These are phyloP conservation scores for Neckera pumila DNA, from an alignment of 225 moss, liverwort and hornwort genomes.

Conservation along the genomic window DNA sequence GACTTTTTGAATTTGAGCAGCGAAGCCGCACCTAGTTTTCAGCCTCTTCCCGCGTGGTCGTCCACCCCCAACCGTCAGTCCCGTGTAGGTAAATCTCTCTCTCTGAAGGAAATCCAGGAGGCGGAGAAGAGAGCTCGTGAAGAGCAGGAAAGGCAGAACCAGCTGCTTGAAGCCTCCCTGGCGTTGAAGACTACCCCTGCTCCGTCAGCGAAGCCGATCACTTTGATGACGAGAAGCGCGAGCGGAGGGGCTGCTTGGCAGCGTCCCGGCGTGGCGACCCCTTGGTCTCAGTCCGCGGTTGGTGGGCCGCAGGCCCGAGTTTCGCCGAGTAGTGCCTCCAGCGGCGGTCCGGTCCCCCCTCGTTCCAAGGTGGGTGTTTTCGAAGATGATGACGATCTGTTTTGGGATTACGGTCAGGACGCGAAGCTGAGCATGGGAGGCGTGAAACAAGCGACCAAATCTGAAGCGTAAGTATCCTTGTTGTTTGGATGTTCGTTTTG, in stretches of 20 bases:
- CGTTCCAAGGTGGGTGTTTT: conserved; percentile 86
- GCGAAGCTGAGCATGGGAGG: conserved; percentile 62
- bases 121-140: conserved; percentile 77
- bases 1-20: conserved; percentile 71
- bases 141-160: conserved; percentile 77
- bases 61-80: conserved; percentile 54
- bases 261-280: conserved; percentile 53
- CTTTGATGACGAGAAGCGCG: conserved; percentile 59
- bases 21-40: conserved; percentile 39
- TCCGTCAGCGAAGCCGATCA: conserved; percentile 62
- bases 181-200: conserved; percentile 10
- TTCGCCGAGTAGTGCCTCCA: conserved; percentile 11
- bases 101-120: conserved; percentile 97
- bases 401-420: conserved; percentile 88
- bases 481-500: not conserved
- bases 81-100: conserved; percentile 64
- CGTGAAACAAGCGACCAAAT: conserved; percentile 55
- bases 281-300: conserved; percentile 8
- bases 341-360: conserved; percentile 14
- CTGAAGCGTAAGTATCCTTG: conserved; percentile 49
- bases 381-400: conserved; percentile 55
- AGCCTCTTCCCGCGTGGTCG: conserved; percentile 82
- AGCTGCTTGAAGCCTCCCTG: conserved; percentile 43
- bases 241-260: conserved; percentile 98
- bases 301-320: conserved; percentile 10